These are phyloP conservation scores for Ceratocystis alfenasii DNA, from an alignment of 2,329 filamentous ascomycete species.

Conservation along the genomic window DNA sequence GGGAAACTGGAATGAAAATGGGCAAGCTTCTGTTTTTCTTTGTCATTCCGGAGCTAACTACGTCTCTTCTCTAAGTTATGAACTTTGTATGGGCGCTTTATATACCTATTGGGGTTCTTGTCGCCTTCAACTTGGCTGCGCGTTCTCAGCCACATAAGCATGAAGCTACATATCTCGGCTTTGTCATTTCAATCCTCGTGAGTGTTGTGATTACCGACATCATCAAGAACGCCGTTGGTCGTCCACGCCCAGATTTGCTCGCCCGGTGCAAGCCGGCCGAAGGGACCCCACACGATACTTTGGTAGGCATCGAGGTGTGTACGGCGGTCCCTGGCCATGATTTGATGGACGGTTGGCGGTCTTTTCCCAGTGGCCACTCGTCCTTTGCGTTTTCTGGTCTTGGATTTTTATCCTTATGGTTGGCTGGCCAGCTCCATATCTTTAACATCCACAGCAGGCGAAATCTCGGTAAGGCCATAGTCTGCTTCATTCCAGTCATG, in stretches of 20 bases:
- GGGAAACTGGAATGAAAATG: no score
- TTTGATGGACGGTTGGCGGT: slow-evolving; percentile 73
- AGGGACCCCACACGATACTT: slow-evolving; percentile 37
- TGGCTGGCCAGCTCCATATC: slow-evolving; percentile 54
- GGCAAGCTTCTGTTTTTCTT: not conserved
- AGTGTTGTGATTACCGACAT: slow-evolving; percentile 77
- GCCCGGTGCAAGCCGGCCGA: slow-evolving; percentile 65
- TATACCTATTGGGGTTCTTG: slow-evolving; percentile 55
- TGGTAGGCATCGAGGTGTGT: slow-evolving; percentile 58
- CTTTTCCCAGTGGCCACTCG: slow-evolving; percentile 69
- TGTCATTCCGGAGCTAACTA: not conserved
- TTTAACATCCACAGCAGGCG: slow-evolving; percentile 36
- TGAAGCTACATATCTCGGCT: slow-evolving; percentile 73
- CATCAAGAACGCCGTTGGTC: slow-evolving; percentile 76
- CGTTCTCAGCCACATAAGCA: slow-evolving; percentile 62
- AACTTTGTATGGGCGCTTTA: slow-evolving; percentile 69
- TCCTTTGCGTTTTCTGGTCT: slow-evolving; percentile 70
- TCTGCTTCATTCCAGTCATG: slow-evolving; percentile 47
- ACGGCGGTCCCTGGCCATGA: slow-evolving; percentile 56
- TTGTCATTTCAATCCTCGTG: slow-evolving; percentile 64
- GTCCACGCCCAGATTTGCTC: slow-evolving; percentile 52
- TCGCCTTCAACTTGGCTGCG: slow-evolving; percentile 50
- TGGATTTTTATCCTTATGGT: slow-evolving; percentile 59
- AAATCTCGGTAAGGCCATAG: slow-evolving; percentile 44
- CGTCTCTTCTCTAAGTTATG: slow-evolving; percentile 40